Evolutionary conservation across 495 filamentous ascomycete species (phyloP).

Genomic region (Xylaria nigripes): DNA sequence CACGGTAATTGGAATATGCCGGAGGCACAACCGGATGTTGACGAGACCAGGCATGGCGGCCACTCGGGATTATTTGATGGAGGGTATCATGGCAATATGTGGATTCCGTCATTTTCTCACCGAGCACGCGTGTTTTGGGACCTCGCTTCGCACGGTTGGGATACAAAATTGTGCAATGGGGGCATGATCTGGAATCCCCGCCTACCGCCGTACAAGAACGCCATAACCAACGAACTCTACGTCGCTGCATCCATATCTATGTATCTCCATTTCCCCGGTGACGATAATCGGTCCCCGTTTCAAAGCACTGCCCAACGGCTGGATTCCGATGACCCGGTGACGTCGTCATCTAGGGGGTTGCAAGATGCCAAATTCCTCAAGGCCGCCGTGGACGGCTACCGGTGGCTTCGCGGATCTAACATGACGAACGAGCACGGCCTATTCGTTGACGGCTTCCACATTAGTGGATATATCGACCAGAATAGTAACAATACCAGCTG

Average conservation of each 20-base stretch:
- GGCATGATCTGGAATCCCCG: constrained; percentile 92
- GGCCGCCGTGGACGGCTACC: constrained; percentile 68
- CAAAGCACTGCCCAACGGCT: neutral
- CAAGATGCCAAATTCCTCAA: constrained; percentile 59
- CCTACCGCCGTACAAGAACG: constrained; percentile 86
- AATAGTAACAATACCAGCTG: constrained; percentile 52
- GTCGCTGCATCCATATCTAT: constrained; percentile 78
- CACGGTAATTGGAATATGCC: neutral
- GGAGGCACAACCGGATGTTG: neutral
- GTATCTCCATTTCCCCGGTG: constrained; percentile 87
- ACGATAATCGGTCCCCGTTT: constrained; percentile 64
- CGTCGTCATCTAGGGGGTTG: constrained; percentile 16
- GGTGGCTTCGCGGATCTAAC: constrained; percentile 67
- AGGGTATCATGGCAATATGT: constrained; percentile 68
- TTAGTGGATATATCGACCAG: constrained; percentile 52
- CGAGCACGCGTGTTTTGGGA: constrained; percentile 87
- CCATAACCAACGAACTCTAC: constrained; percentile 90
- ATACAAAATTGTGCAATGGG: constrained; percentile 70
- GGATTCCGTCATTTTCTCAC: constrained; percentile 73
- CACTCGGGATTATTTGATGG: constrained; percentile 14
- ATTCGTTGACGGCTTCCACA: constrained; percentile 86
- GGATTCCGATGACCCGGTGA: neutral
- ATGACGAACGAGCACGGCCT: constrained; percentile 79
- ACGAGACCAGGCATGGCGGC: constrained; percentile 10
- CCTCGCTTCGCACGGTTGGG: constrained; percentile 71